Conservation (phyloP, 2,329 filamentous ascomycete species). For the Aulographum hederae region DNA sequence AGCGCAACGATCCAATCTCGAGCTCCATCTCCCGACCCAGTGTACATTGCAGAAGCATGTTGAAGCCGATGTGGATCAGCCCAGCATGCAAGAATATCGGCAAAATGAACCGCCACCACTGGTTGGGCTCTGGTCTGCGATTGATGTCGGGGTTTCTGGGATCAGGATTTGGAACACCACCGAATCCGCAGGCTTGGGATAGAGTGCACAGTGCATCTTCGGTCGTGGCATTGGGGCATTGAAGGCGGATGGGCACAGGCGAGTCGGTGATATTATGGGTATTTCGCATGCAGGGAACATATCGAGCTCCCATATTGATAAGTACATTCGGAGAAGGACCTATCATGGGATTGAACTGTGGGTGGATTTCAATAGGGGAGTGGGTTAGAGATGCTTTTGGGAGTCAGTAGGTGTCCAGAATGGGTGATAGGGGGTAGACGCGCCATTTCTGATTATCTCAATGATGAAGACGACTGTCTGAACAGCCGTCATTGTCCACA, state of each 20-base stretch:
- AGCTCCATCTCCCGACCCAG: constrained; percentile 85
- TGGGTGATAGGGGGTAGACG: constrained; percentile 12
- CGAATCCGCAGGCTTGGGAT: constrained; percentile 68
- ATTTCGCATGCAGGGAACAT: constrained; percentile 87
- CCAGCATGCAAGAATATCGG: constrained; percentile 94
- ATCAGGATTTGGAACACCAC: constrained; percentile 50
- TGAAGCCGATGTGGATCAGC: constrained; percentile 88
- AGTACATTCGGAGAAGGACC: constrained; percentile 78
- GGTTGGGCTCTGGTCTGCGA: constrained; percentile 51
- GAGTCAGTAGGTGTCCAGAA: constrained; percentile 4
- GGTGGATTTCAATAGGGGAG: constrained; percentile 59
- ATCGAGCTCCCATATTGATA: constrained; percentile 94
- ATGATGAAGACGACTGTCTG: constrained; percentile 78
- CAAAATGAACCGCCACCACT: constrained; percentile 93
- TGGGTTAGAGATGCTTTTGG: constrained; percentile 52
- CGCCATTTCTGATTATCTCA: constrained; percentile 73
- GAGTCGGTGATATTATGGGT: constrained; percentile 44
- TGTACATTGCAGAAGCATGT: constrained; percentile 78
- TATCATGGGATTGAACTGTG: constrained; percentile 91
- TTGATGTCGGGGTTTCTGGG: constrained; percentile 35
- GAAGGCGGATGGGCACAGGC: constrained; percentile 37
- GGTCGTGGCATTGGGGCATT: constrained; percentile 56
- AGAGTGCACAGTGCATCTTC: constrained; percentile 48
- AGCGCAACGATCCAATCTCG: constrained; percentile 73
- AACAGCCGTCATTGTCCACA: constrained; percentile 58